Percentiles rank a stretch among this genome's conserved stretches.
Conservation (phyloP, 192 early-diverging fungal species). For the Coemansia sp. region DNA sequence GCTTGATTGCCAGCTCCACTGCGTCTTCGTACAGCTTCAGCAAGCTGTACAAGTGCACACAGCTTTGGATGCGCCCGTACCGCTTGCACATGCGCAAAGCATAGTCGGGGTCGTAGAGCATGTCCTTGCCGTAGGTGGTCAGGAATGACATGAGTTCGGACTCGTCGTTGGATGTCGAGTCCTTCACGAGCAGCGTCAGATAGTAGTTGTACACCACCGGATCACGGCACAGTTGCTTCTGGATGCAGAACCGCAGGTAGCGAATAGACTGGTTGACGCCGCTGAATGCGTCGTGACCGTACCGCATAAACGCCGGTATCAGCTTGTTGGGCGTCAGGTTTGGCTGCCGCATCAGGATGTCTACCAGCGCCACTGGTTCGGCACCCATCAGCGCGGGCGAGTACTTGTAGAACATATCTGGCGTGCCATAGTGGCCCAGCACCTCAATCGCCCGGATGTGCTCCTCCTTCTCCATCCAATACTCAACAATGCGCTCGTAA, state of each 20-base stretch:
- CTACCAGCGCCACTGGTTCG: conserved; percentile 78
- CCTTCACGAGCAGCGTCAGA: conserved; percentile 53
- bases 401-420: conserved; percentile 86
- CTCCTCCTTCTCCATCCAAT: conserved; percentile 78
- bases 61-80: conserved; percentile 75
- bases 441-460: conserved; percentile 73
- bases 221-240: conserved; percentile 74
- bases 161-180: conserved; percentile 54
- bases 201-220: conserved; percentile 92
- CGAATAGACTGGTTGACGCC: conserved; percentile 75
- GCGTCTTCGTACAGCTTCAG: conserved; percentile 90
- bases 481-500: conserved; percentile 77
- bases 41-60: conserved; percentile 83
- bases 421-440: conserved; percentile 71
- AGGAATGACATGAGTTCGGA: conserved; percentile 73
- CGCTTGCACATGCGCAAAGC: conserved; percentile 86
- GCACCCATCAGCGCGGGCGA: conserved; percentile 81
- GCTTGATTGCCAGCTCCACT: conserved; percentile 81
- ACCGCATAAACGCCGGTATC: conserved; percentile 84
- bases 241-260: conserved; percentile 81
- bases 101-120: conserved; percentile 88
- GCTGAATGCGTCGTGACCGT: conserved; percentile 54
- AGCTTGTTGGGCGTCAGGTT: conserved; percentile 77
- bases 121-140: conserved; percentile 61
- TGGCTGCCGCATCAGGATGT: conserved; percentile 80